Evolutionary conservation across 2,329 filamentous ascomycete genomes (phyloP), one percentile per base, ranked within the genome.

Genomic region (Ceratocystis variospora): DNA sequence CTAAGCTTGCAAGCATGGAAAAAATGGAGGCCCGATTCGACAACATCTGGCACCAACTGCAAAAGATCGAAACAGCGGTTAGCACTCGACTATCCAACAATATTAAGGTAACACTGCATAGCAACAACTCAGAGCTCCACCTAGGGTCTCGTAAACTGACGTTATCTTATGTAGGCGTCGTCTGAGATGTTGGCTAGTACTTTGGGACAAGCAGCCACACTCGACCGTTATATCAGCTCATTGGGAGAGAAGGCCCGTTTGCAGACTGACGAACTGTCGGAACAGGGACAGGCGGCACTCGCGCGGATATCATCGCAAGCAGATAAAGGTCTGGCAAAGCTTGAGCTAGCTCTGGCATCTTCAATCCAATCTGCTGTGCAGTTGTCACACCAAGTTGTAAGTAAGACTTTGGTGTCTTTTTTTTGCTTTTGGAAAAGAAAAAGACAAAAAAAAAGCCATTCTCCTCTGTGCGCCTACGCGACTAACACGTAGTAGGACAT

Each of bases 141-240:
- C 25, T 17, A 22, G 53, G 17, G 28, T 63, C 8, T 19, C 48
- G n/a, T 22, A n/a, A 53, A 22, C 63, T 65, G 61, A 62, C 41
- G 33, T 19, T 41, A 37, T 31, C 17, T 41, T 8, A 50, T 55
- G 33, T 31, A 68, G 65, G 41, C 41, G 33, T 65, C 67, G 22
- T 61, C 45, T 19, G 28, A 61, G 22, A 44, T 63, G n/a, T 25
- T 68, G 33, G 33, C 50, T 2, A 41, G 50, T 8, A 64, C 61
- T 31, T 48, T 67, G 6, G 41, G 44, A 8, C 37, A 67, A 15
- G 67, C 67, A 5, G 44, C 45, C n/a, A 46, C 22, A 31, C 45
- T 68, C 17, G 62, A 68, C 22, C 62, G 62, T 7, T 48, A 67
- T 10, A 66, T 68, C 37, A 64, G 44, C 62, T 63, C 28, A 59